Evolutionary conservation across 2,329 filamentous ascomycete genomes (phyloP), one percentile per base, ranked within the genome.

Genomic region (Curvularia spicifera): DNA sequence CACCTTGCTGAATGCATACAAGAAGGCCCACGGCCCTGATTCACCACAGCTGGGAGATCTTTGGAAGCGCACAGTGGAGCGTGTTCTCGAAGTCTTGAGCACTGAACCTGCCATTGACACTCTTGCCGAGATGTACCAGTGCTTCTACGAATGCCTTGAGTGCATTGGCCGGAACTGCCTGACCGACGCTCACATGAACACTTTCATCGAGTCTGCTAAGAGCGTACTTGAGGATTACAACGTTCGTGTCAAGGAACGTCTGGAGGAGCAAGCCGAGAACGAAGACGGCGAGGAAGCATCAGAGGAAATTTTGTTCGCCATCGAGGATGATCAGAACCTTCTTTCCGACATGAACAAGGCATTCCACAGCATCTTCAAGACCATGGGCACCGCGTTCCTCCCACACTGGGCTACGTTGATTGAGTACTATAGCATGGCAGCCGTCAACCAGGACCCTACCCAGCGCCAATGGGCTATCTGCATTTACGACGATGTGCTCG

Each of bases 301-400:
- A 15, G 91, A 97, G 68, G 94, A 97, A 51, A 86, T 89, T 44
- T 84, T 96, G 31, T 90, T 96, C 69, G 95, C 94, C 12, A 93
- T 99, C 47, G 95, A 99, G 77, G 95, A 99, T 68, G 95, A 99
- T 74, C 94, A 98, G 79, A 97, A 93, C 22, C 84, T 99, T 18
- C 85, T 99, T 43, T 97, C 93, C 1, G 95, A 99, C 74, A 99
- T 99, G 95, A 99, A 99, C 86, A 99, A 99, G 83, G 94, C 95
- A 0, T 99, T 96, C 85, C 95, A 99, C 79, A 94, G 93, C 60
- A 92, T 99, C 66, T 99, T 99, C 85, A 98, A 98, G 83, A 93
- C 97, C 80, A 93, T 97, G 75, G 91, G 91, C 24, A 84, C 87
- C 9, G 82, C 85, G 10, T 99, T 99, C 83, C 84, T 99, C 53